Evolutionary conservation across 1,139 yeast genomes (phyloP).

Genomic region (Pneumocystis murina): DNA sequence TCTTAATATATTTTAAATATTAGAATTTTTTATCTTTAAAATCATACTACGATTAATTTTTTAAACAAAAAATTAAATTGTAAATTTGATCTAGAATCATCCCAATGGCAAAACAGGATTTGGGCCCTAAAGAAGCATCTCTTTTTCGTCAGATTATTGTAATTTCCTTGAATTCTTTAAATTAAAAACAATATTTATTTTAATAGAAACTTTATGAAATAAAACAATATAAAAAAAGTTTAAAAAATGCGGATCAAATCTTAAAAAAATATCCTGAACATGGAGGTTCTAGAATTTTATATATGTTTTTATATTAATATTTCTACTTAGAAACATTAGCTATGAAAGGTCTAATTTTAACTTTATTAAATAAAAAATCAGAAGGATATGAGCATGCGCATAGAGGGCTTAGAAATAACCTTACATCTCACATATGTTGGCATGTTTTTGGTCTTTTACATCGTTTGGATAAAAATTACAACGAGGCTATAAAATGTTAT

Average conservation of each 20-base stretch:
- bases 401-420: slow-evolving; percentile 45
- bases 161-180: neutral
- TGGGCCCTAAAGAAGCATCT: neutral
- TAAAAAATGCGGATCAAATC: slow-evolving; percentile 59
- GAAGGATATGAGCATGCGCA: slow-evolving; percentile 53
- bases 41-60: neutral
- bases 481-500: slow-evolving; percentile 68
- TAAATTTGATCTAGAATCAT: neutral
- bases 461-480: slow-evolving; percentile 52
- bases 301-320: neutral
- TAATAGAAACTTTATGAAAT: slow-evolving; percentile 57
- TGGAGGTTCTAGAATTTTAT: slow-evolving; percentile 24
- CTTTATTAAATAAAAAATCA: slow-evolving; percentile 37
- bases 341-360: slow-evolving; percentile 61
- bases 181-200: neutral
- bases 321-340: slow-evolving; percentile 47
- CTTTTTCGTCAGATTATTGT: neutral
- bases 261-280: slow-evolving; percentile 63
- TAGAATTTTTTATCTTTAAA: neutral
- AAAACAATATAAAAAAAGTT: slow-evolving; percentile 75
- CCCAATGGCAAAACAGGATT: neutral
- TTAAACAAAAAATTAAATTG: neutral
- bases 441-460: slow-evolving; percentile 80
- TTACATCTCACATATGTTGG: slow-evolving; percentile 50
- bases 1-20: neutral